Percentiles rank a stretch among this genome's conserved stretches.
Evolutionary conservation across 2,329 filamentous ascomycete genomes (phyloP).

Genomic region (Calonectria pseudoturangicola): DNA sequence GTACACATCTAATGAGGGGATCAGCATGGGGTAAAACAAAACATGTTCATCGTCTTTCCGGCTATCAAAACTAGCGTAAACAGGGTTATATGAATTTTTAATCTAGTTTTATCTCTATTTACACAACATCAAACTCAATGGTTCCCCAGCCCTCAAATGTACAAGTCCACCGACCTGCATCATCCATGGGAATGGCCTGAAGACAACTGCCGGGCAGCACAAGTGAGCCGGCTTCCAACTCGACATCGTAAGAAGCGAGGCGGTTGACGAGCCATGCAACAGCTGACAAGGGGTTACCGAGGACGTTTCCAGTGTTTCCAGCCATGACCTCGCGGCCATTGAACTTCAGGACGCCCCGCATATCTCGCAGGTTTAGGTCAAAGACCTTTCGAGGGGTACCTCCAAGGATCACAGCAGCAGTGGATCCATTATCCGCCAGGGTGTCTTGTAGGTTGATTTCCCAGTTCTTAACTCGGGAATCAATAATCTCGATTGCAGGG

Average conservation of each 20-base stretch:
- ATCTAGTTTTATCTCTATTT: not conserved
- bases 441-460: constrained; percentile 53
- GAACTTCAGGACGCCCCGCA: constrained; percentile 47
- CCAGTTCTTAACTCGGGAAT: constrained; percentile 55
- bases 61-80: not conserved
- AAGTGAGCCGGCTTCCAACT: constrained; percentile 50
- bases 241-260: constrained; percentile 50
- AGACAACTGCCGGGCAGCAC: constrained; percentile 54
- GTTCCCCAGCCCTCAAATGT: constrained; percentile 52
- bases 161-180: constrained; percentile 49
- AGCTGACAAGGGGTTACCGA: constrained; percentile 51
- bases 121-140: constrained; percentile 52
- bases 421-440: constrained; percentile 53
- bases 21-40: not conserved
- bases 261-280: constrained; percentile 54
- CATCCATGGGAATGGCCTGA: constrained; percentile 50
- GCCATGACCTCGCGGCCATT: constrained; percentile 52
- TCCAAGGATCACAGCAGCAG: constrained; percentile 52
- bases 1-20: not conserved
- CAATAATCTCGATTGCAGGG: constrained; percentile 56
- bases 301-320: constrained; percentile 54
- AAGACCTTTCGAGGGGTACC: constrained; percentile 50
- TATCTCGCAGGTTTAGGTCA: constrained; percentile 51
- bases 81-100: not conserved
- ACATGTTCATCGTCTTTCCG: not conserved